Conservation (phyloP, 2,329 filamentous ascomycete species). For the Ophiostoma novo-ulmi region DNA sequence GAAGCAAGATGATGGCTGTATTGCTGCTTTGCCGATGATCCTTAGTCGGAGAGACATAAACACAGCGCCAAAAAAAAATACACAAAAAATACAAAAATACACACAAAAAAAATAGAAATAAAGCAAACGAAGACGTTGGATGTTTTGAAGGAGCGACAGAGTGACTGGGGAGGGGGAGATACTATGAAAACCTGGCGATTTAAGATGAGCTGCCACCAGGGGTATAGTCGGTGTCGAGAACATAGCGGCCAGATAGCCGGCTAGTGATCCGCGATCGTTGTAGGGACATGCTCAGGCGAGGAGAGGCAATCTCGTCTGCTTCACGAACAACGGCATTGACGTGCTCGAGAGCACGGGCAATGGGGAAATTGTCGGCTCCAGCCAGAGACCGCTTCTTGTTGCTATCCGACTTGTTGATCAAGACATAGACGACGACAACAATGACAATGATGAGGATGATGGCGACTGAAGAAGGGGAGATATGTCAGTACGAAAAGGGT, state of each 20-base stretch:
- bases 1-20: background rate
- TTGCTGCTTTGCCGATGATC: background rate
- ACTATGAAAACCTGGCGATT: background rate
- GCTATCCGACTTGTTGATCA: constrained; percentile 37
- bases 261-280: constrained; percentile 6
- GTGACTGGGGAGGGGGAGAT: background rate
- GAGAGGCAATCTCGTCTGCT: background rate
- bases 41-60: background rate
- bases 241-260: constrained; percentile 19
- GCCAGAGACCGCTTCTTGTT: constrained; percentile 32
- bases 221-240: constrained; percentile 26
- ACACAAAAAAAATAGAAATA: background rate
- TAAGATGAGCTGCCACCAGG: background rate
- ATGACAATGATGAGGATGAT: constrained; percentile 51
- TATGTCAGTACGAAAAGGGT: background rate
- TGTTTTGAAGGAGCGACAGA: background rate
- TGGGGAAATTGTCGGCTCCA: constrained; percentile 26
- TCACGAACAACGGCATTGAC: constrained; percentile 29
- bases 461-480: constrained; percentile 36
- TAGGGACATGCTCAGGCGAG: constrained; percentile 1
- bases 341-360: constrained; percentile 28
- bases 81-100: background rate
- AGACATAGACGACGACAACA: constrained; percentile 47
- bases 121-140: background rate
- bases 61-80: background rate